Conservation (phyloP, 805 yeast genomes). For the Kazachstania psychrophila region DNA sequence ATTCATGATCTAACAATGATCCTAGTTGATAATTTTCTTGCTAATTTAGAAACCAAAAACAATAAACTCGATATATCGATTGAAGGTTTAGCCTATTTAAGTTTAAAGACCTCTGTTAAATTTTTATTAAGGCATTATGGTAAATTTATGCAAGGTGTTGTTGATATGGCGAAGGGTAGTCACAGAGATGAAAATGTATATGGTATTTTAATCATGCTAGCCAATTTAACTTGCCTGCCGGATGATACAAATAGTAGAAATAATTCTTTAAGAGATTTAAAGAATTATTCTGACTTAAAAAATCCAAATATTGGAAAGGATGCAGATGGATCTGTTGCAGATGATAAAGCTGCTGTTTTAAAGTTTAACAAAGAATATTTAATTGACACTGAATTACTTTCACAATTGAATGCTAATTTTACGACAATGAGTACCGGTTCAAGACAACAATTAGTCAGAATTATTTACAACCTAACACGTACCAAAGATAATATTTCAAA, state of each 20-base stretch:
- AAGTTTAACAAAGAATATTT: constrained; percentile 16
- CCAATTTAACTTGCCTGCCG: constrained; percentile 26
- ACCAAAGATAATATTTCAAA: constrained; percentile 16
- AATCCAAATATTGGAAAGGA: constrained; percentile 10
- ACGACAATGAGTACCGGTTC: constrained; percentile 16
- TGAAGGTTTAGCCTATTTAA: constrained; percentile 45
- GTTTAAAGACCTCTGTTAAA: constrained; percentile 34
- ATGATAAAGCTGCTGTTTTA: constrained; percentile 7
- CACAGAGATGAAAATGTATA: constrained; percentile 17
- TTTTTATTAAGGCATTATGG: constrained; percentile 32
- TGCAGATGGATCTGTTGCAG: constrained; percentile 7
- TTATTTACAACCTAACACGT: constrained; percentile 28
- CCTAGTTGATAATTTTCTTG: constrained; percentile 14
- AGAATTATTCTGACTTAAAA: constrained; percentile 27
- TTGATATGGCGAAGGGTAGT: constrained; percentile 11
- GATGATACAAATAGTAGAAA: constrained; percentile 11
- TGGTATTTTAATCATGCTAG: constrained; percentile 29
- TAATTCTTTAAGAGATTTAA: constrained; percentile 23
- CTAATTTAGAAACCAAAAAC: not conserved
- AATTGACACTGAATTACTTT: constrained; percentile 16
- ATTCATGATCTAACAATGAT: constrained; percentile 30
- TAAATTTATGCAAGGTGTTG: constrained; percentile 27
- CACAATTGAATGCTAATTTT: constrained; percentile 11
- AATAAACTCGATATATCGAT: constrained; percentile 14
- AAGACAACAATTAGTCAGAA: constrained; percentile 27